These are phyloP conservation scores for Annulohypoxylon truncatum DNA, from an alignment of 2,329 filamentous ascomycete genomes.

Conservation along the genomic window DNA sequence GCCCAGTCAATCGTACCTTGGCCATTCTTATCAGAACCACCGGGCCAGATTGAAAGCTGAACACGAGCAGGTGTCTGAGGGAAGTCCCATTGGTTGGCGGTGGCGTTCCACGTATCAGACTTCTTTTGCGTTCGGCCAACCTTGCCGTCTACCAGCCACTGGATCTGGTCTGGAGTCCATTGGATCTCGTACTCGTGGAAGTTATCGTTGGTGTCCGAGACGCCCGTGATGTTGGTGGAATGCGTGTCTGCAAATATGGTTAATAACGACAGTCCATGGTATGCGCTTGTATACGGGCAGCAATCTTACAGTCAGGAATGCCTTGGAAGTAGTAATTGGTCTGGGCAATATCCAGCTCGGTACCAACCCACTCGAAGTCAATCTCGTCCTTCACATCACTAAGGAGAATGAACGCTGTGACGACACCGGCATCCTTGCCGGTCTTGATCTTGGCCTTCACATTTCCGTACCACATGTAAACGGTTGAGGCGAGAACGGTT, in stretches of 20 bases:
- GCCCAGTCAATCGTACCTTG: constrained; percentile 92
- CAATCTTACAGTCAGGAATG: constrained; percentile 82
- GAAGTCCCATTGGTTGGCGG: constrained; percentile 83
- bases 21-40: constrained; percentile 81
- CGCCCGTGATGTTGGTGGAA: constrained; percentile 72
- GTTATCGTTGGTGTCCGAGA: constrained; percentile 77
- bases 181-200: constrained; percentile 93
- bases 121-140: constrained; percentile 79
- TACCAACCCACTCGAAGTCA: constrained; percentile 94
- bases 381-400: constrained; percentile 98
- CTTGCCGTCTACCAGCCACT: constrained; percentile 88
- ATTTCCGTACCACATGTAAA: constrained; percentile 98
- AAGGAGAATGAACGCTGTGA: constrained; percentile 97
- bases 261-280: constrained; percentile 7
- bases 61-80: constrained; percentile 92
- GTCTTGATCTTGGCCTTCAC: constrained; percentile 88
- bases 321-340: constrained; percentile 99
- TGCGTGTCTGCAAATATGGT: constrained; percentile 72
- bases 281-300: constrained; percentile 16
- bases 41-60: constrained; percentile 96
- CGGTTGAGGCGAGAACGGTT: constrained; percentile 83
- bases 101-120: constrained; percentile 86
- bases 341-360: constrained; percentile 80
- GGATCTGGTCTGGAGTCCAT: constrained; percentile 88
- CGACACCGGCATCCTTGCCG: constrained; percentile 84